Evolutionary conservation across 805 yeast genomes (phyloP), one percentile per base, ranked within the genome.

Genomic region (Suhomyces faveliae): DNA sequence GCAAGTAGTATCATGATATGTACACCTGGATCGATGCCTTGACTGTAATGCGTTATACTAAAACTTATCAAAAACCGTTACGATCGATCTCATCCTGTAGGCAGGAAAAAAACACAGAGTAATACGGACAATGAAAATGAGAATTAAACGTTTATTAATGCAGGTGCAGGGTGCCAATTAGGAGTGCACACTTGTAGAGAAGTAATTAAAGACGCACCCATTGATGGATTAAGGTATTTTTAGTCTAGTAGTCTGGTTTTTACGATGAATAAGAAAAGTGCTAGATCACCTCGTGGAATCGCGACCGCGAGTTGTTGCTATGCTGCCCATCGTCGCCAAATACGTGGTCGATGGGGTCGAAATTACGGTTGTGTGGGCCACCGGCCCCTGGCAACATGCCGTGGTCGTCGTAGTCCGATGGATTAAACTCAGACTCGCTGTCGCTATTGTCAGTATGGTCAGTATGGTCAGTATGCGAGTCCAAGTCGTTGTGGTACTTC

Each of bases 281-380:
- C 24, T 39, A 42, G 27, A 53, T 46, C 46, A 56, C 61, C 43
- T 59, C 63, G n/a, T 59, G 46, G 43, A 59, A 59, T 20, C 62
- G 51, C 12, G 61, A 57, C 23, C 57, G 51, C n/a, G 61, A 57
- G 33, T 59, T 59, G 43, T 59, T 63, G 42, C 59, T 60, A 17
- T 54, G 37, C 37, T 33, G 37, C 4, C 49, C 53, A 15, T 50
- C 50, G 19, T 46, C 49, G 6, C 17, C 20, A 35, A 47, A 42
- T n/a, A 40, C 29, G 29, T 40, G 30, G 35, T 30, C 35, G 19
- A 42, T 15, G 10, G 50, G 46, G 13, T 42, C 25, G 12, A 27
- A 25, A 40, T 20, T 19, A 11, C 25, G 23, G 19, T 25, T 17
- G 19, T 40, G 43, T 11, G 49, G 49, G 21, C 44, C 46, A 11